These are phyloP conservation scores for Podaxis sp. DNA, from an alignment of 768 basidiomycete species.

Conservation along the genomic window DNA sequence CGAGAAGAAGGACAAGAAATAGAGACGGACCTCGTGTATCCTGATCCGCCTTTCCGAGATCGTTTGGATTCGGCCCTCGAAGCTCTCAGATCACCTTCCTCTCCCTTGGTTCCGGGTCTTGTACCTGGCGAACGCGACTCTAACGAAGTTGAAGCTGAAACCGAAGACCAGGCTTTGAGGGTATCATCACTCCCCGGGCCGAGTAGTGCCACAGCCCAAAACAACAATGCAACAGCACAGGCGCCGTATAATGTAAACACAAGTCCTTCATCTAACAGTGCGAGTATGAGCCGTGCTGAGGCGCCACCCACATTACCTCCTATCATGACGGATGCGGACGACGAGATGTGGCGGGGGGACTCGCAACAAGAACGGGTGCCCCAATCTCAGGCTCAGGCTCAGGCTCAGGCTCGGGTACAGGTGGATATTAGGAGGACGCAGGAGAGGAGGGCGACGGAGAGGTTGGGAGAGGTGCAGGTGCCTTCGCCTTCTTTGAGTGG, in stretches of 20 bases:
- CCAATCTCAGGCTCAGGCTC: not conserved
- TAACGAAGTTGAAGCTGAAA: not conserved
- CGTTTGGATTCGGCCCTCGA: slow-evolving; percentile 11
- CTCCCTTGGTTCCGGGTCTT: slow-evolving; percentile 8
- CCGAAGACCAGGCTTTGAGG: not conserved
- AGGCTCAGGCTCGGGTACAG: not conserved
- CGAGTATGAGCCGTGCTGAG: not conserved
- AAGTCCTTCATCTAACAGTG: not conserved
- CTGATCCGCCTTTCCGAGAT: slow-evolving; percentile 8
- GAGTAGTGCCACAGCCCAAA: not conserved
- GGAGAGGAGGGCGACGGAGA: not conserved
- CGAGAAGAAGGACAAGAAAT: not conserved
- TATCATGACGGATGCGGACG: not conserved
- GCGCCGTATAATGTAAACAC: not conserved
- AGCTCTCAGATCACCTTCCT: slow-evolving; percentile 13
- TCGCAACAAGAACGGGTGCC: not conserved
- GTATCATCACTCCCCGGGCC: not conserved
- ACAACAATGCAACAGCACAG: not conserved
- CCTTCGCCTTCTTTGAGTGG: slow-evolving; percentile 13
- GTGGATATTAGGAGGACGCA: not conserved
- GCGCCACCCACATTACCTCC: slow-evolving; percentile 11
- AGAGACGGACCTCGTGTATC: not conserved
- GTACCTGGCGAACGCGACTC: not conserved
- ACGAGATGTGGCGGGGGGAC: not conserved
- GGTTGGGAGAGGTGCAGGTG: not conserved